Evolutionary conservation across 2,329 filamentous ascomycete genomes (phyloP), one percentile per base, ranked within the genome.

Genomic region (Aspergillus candidus): DNA sequence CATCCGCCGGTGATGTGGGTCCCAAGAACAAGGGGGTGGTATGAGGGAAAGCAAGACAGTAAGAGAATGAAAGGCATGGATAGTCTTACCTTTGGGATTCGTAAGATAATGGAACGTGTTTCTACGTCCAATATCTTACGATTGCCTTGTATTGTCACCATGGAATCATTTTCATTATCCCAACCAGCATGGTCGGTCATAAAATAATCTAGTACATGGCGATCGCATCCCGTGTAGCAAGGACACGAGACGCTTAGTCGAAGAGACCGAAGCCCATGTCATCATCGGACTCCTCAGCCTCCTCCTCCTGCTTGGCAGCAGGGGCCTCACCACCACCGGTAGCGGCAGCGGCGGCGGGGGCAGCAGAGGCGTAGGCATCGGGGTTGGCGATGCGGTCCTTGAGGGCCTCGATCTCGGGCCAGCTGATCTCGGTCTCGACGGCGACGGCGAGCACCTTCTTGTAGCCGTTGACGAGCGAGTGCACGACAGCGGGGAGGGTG

Each of bases 311-410:
- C 59, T 78, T 75, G 52, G 76, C 74, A 42, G 72, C 70, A 45
- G 73, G 73, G 47, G 72, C 70, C 42, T 72, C 73, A 40, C 70
- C 74, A 43, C 70, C 75, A 51, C 73, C 76, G 38, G 72, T 67
- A 41, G 73, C 72, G 44, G 80, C 75, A 45, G 82, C 84, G 45
- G 83, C 84, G 54, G 69, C 80, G 47, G 91, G 88, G 56, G 85
- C 88, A 56, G 90, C 77, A 38, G 88, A 71, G 55, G 91, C 93
- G 72, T 97, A 98, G 44, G 88, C 88, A 44, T 98, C 93, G 60
- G 94, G 94, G 83, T 98, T 97, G 76, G 88, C 88, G 66, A 98
- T 96, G 72, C 93, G 89, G 78, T 98, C 93, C 86, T 98, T 98
- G 77, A 98, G 86, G 76, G 95, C 80, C 66, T 94, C 83, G 66